A percentile compares a stretch with the other conserved stretches of the same genome.
phyloP scores from a whole-genome alignment of 2,329 filamentous ascomycete genomes.

The Ceratocystis alfenasii region DNA sequence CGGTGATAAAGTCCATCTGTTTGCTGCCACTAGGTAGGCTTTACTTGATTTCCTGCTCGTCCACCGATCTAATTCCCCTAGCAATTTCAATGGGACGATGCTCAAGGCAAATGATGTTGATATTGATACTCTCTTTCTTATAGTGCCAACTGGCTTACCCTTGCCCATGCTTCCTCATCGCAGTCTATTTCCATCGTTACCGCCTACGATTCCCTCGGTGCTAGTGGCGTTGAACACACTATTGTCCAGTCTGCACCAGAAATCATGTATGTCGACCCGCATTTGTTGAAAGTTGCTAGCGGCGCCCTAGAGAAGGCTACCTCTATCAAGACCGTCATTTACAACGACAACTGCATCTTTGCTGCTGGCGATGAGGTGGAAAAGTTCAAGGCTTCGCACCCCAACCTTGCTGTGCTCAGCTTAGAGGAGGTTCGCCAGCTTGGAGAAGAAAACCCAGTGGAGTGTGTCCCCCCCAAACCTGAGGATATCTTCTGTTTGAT shows the following conservation, averaged over 20 bases:
- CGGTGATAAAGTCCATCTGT: slow-evolving; percentile 63
- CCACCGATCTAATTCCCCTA: not conserved
- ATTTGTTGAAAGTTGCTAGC: slow-evolving; percentile 52
- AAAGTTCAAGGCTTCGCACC: slow-evolving; percentile 44
- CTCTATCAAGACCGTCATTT: slow-evolving; percentile 48
- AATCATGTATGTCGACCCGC: slow-evolving; percentile 78
- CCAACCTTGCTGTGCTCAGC: slow-evolving; percentile 42
- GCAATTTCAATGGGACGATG: not conserved
- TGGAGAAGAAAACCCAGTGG: slow-evolving; percentile 55
- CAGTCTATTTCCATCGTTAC: slow-evolving; percentile 89
- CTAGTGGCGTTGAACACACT: slow-evolving; percentile 74
- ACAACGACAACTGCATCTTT: slow-evolving; percentile 48
- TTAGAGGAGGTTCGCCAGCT: slow-evolving; percentile 44
- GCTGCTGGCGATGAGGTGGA: slow-evolving; percentile 41
- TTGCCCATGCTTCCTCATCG: slow-evolving; percentile 64
- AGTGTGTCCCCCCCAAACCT: slow-evolving; percentile 58
- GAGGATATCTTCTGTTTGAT: slow-evolving; percentile 74
- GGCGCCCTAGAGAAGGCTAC: slow-evolving; percentile 45
- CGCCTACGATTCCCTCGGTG: slow-evolving; percentile 84
- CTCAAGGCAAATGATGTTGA: not conserved
- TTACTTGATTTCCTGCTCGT: not conserved
- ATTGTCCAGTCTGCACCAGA: slow-evolving; percentile 67
- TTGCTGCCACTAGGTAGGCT: slow-evolving; percentile 64
- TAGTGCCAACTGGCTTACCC: slow-evolving; percentile 71
- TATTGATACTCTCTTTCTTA: slow-evolving; percentile 22